These are phyloP conservation scores for Penicillium arizonense DNA, from an alignment of 495 filamentous ascomycete genomes.

Conservation along the genomic window DNA sequence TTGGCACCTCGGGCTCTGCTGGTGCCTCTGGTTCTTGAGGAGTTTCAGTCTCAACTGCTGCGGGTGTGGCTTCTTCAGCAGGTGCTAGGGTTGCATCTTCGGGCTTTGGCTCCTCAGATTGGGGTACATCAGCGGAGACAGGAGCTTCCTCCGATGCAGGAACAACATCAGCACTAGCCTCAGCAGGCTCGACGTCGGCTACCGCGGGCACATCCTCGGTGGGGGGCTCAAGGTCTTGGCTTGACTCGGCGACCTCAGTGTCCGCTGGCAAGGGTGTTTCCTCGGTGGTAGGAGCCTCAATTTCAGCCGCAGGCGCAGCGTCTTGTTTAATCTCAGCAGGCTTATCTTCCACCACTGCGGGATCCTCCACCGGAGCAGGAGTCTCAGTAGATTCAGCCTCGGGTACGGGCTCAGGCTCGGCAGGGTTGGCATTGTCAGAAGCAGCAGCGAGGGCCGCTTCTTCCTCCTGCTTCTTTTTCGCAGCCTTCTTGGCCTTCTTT, in stretches of 20 bases:
- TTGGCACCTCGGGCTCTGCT: neutral
- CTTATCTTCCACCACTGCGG: neutral
- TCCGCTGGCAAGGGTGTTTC: neutral
- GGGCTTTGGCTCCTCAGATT: neutral
- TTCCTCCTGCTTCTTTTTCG: conserved; percentile 18
- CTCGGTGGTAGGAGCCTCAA: neutral
- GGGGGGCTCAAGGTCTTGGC: neutral
- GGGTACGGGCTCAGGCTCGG: neutral
- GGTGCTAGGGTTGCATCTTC: neutral
- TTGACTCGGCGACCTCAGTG: conserved; percentile 2
- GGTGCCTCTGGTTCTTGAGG: conserved; percentile 1
- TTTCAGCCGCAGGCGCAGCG: neutral
- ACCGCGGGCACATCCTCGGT: neutral
- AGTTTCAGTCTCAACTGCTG: neutral
- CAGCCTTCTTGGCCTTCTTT: conserved; percentile 37
- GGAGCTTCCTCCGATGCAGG: neutral
- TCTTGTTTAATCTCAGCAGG: conserved; percentile 1
- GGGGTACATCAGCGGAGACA: neutral
- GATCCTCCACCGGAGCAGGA: neutral
- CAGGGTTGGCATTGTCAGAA: conserved; percentile 6
- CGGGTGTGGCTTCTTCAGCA: neutral
- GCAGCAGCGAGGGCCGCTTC: conserved; percentile 4
- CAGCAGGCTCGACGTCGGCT: neutral
- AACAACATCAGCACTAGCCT: neutral
- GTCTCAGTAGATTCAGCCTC: neutral